phyloP scores from a whole-genome alignment of 768 basidiomycete species.

The Termitomyces sp. region DNA sequence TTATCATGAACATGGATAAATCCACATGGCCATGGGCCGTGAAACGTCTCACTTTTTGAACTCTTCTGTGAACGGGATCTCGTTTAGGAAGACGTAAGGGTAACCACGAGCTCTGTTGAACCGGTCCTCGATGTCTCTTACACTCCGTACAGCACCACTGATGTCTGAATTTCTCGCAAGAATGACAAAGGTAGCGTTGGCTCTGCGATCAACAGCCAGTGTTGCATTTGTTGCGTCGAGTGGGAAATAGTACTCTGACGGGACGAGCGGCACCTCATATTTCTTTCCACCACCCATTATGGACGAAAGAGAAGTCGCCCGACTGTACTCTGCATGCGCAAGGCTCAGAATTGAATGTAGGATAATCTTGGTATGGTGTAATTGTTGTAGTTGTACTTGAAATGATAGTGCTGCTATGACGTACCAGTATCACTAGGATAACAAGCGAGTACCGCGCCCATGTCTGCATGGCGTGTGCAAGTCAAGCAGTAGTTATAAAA shows the following conservation, averaged over 20 bases:
- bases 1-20: not conserved
- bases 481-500: not conserved
- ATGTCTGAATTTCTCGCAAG: constrained; percentile 67
- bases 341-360: constrained; percentile 38
- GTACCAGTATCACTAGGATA: constrained; percentile 13
- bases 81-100: constrained; percentile 89
- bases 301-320: constrained; percentile 33
- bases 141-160: constrained; percentile 52
- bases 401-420: constrained; percentile 1
- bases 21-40: not conserved
- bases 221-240: not conserved
- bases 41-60: constrained; percentile 56
- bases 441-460: constrained; percentile 14
- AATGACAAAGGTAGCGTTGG: constrained; percentile 36
- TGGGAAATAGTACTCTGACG: constrained; percentile 18
- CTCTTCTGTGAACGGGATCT: constrained; percentile 67
- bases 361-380: constrained; percentile 20
- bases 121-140: constrained; percentile 71
- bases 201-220: constrained; percentile 16
- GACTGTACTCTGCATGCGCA: constrained; percentile 40
- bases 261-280: constrained; percentile 21
- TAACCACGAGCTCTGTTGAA: constrained; percentile 80
- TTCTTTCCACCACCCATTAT: constrained; percentile 17
- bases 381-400: not conserved
- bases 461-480: constrained; percentile 12